phyloP scores from a whole-genome alignment of 1,284 basidiomycete species.

The Papiliotrema nemorosa region DNA sequence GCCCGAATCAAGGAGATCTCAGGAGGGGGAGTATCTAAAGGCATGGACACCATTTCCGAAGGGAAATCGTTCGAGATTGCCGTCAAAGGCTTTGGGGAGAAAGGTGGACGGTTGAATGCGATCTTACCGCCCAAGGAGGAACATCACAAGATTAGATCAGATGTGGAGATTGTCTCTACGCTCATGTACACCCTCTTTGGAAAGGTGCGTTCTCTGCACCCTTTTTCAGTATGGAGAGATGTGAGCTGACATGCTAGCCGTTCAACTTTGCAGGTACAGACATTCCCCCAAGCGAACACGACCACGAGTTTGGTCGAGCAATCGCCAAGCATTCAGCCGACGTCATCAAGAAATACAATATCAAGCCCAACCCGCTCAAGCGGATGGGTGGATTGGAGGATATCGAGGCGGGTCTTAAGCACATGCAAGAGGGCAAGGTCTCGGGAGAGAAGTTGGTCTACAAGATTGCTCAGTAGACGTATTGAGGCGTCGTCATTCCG shows the following conservation, averaged over 20 bases:
- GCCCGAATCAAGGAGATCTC: constrained; percentile 18
- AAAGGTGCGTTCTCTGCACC: constrained; percentile 1
- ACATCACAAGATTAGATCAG: background rate
- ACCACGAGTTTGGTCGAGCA: background rate
- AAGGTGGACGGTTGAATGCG: constrained; percentile 12
- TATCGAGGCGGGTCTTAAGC: constrained; percentile 12
- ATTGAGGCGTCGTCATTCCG: background rate
- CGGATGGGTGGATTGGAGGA: constrained; percentile 18
- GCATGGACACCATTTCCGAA: constrained; percentile 14
- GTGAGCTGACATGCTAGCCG: background rate
- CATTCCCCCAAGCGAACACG: background rate
- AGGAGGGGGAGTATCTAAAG: constrained; percentile 11
- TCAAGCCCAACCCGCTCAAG: constrained; percentile 24
- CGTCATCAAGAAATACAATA: constrained; percentile 18
- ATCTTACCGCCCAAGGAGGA: constrained; percentile 9
- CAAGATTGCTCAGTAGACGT: constrained; percentile 20
- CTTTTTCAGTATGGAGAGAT: background rate
- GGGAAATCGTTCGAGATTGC: constrained; percentile 10
- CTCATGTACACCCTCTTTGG: constrained; percentile 13
- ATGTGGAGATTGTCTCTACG: constrained; percentile 6
- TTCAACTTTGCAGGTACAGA: background rate
- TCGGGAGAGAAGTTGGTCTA: constrained; percentile 30
- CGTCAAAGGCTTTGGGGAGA: constrained; percentile 2
- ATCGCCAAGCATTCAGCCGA: background rate
- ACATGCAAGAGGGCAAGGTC: constrained; percentile 21